Percentiles rank a stretch among this genome's conserved stretches.
Evolutionary conservation across 768 basidiomycete species (phyloP).

Genomic region (Tephrocybe sp.): DNA sequence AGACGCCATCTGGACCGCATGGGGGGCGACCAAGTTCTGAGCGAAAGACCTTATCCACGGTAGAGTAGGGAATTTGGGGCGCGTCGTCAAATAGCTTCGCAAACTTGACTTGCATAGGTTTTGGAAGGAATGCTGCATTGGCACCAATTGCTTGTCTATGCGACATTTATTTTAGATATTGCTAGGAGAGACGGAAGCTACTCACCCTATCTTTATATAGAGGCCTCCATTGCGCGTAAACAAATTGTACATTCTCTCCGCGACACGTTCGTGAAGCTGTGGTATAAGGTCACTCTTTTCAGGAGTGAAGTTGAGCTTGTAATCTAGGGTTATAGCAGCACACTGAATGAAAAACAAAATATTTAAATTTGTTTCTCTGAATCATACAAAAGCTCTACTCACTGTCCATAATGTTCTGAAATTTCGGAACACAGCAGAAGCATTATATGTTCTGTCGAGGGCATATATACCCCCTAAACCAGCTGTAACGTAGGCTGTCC

Average conservation of each 20-base stretch:
- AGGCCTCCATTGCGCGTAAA: conserved; percentile 81
- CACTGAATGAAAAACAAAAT: conserved; percentile 40
- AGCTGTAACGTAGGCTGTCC: conserved; percentile 33
- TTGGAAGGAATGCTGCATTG: conserved; percentile 82
- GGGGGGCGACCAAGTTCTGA: conserved; percentile 68
- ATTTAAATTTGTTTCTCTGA: background rate
- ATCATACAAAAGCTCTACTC: conserved; percentile 13
- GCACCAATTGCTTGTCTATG: conserved; percentile 76
- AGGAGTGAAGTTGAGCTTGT: conserved; percentile 85
- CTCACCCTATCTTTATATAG: conserved; percentile 77
- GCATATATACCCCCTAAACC: conserved; percentile 40
- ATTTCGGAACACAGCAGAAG: conserved; percentile 53
- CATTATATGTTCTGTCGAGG: conserved; percentile 53
- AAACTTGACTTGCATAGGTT: conserved; percentile 80
- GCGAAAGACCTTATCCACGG: conserved; percentile 63
- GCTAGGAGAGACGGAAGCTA: background rate
- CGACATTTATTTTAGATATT: background rate
- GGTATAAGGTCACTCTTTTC: conserved; percentile 72
- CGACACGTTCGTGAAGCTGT: conserved; percentile 81
- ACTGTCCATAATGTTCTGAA: conserved; percentile 53
- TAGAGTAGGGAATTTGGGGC: conserved; percentile 75
- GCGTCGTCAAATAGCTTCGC: conserved; percentile 85
- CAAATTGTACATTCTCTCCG: conserved; percentile 70
- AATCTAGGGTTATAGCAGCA: conserved; percentile 69
- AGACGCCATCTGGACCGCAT: conserved; percentile 67